These are phyloP conservation scores for Rubia tinctorum DNA, from an alignment of 305 asterid genomes.

Conservation along the genomic window DNA sequence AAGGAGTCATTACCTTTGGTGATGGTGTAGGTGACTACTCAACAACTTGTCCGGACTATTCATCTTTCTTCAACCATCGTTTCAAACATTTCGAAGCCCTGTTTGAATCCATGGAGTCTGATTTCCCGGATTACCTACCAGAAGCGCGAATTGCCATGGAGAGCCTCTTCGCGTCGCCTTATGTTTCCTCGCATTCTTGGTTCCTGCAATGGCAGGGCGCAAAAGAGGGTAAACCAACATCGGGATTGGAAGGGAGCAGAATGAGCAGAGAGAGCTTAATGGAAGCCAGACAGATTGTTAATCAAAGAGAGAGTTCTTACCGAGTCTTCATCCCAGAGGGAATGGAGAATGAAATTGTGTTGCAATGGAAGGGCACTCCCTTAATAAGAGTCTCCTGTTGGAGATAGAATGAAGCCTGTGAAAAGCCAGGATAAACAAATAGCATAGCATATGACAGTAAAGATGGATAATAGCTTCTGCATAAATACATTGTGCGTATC, in stretches of 20 bases:
- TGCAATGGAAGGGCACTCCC: conserved; percentile 60
- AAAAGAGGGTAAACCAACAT: neutral
- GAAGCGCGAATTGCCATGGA: conserved; percentile 76
- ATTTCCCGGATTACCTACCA: conserved; percentile 51
- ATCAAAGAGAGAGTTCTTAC: conserved; percentile 37
- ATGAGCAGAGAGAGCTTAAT: conserved; percentile 44
- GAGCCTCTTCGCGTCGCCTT: conserved; percentile 56
- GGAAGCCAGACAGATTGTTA: conserved; percentile 58
- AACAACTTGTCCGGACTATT: conserved; percentile 17
- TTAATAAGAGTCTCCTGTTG: conserved; percentile 64
- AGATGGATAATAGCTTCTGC: neutral
- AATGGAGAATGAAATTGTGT: conserved; percentile 48
- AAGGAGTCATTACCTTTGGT: conserved; percentile 55
- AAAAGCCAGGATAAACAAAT: neutral
- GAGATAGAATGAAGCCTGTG: conserved; percentile 31
- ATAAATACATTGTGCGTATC: neutral
- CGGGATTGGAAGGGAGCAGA: conserved; percentile 30
- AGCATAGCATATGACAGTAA: neutral
- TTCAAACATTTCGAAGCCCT: conserved; percentile 48
- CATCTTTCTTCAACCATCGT: conserved; percentile 41
- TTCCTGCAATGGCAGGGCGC: conserved; percentile 42
- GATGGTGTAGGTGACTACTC: conserved; percentile 55
- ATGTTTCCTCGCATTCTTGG: conserved; percentile 48
- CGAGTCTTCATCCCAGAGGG: conserved; percentile 32
- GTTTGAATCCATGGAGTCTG: conserved; percentile 59